Conservation (phyloP, 2,329 filamentous ascomycete species). For the Arthrobotrys iridis region DNA sequence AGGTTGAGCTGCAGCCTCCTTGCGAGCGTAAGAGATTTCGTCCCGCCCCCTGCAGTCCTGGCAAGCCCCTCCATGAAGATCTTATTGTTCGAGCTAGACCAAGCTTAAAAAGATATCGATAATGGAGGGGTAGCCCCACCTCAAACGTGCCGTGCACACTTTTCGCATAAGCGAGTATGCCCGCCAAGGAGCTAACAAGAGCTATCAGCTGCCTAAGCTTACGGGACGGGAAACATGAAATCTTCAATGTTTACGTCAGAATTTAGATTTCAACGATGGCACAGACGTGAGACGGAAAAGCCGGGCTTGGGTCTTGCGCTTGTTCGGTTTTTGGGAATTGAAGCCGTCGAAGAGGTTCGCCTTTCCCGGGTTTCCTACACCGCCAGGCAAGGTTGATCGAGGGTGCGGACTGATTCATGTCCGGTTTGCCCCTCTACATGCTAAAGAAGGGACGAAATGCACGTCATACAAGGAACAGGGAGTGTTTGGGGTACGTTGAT, state of each 20-base stretch:
- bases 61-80: conserved; percentile 33
- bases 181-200: conserved; percentile 38
- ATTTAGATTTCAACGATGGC: conserved; percentile 5
- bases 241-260: conserved; percentile 53
- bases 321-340: neutral
- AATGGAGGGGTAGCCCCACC: conserved; percentile 53
- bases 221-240: conserved; percentile 27
- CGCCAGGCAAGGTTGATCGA: conserved; percentile 7
- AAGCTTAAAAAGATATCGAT: conserved; percentile 41
- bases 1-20: conserved; percentile 42
- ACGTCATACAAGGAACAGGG: conserved; percentile 45
- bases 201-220: conserved; percentile 53
- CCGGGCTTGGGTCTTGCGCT: conserved; percentile 6
- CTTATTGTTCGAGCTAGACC: conserved; percentile 31
- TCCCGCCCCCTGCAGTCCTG: conserved; percentile 54
- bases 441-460: conserved; percentile 32
- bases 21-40: conserved; percentile 41
- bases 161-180: conserved; percentile 44
- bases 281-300: conserved; percentile 46
- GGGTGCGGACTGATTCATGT: conserved; percentile 1
- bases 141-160: conserved; percentile 46
- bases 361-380: conserved; percentile 5
- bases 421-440: neutral
- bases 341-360: conserved; percentile 6
- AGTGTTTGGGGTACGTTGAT: conserved; percentile 14